A percentile compares a stretch with the other conserved stretches of the same genome.
Evolutionary conservation across 345 rosid genomes (phyloP).

Genomic region (Citrus mangshanensis): DNA sequence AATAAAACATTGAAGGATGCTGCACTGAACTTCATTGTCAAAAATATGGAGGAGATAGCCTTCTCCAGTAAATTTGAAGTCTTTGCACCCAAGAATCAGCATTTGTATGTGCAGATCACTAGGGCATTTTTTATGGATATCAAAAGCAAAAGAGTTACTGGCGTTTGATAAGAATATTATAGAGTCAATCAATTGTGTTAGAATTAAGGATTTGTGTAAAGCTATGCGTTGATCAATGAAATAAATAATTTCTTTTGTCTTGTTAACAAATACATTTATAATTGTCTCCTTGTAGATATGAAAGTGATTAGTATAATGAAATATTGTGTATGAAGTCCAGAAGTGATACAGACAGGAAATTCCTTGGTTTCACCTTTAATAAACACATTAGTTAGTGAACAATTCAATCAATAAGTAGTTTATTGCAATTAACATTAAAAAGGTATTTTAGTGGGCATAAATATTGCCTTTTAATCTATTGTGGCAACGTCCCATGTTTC

Average conservation of each 20-base stretch:
- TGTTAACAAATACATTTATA: background rate
- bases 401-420: background rate
- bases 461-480: background rate
- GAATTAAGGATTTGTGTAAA: too few species aligned
- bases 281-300: too few species aligned
- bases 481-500: slow-evolving; percentile 2
- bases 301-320: background rate
- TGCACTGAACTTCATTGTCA: slow-evolving; percentile 48
- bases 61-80: slow-evolving; percentile 55
- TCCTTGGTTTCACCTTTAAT: background rate
- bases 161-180: background rate
- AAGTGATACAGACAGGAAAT: slow-evolving; percentile 2
- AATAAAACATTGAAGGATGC: slow-evolving; percentile 47
- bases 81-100: slow-evolving; percentile 54
- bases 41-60: slow-evolving; percentile 60
- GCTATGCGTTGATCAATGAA: background rate
- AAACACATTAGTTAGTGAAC: background rate
- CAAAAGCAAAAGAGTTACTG: slow-evolving; percentile 29
- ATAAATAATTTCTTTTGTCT: background rate
- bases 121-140: slow-evolving; percentile 57
- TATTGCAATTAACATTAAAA: background rate
- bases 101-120: slow-evolving; percentile 61
- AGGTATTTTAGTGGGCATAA: background rate
- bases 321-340: background rate
- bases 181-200: background rate